Percentiles rank a stretch among this genome's conserved stretches.
Evolutionary conservation across 2,329 filamentous ascomycete genomes (phyloP).

Genomic region (Monosporascus sp.): DNA sequence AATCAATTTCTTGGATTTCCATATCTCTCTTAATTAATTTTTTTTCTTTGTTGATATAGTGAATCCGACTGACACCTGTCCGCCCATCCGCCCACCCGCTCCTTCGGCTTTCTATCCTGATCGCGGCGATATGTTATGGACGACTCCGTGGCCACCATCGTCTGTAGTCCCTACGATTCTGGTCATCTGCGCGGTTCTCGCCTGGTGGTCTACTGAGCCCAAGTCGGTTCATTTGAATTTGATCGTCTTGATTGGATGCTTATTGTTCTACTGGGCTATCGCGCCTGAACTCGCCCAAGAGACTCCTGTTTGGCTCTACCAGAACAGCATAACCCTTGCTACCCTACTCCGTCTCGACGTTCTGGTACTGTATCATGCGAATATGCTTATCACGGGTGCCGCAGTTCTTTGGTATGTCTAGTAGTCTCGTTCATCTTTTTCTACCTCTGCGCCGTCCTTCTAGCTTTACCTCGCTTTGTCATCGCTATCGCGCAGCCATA

Average conservation of each 20-base stretch:
- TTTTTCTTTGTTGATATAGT: constrained; percentile 16
- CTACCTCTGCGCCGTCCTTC: constrained; percentile 2
- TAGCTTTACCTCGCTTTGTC: background rate
- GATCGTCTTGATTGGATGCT: constrained; percentile 33
- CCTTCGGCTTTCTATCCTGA: constrained; percentile 18
- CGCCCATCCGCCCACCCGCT: constrained; percentile 1
- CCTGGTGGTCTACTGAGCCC: constrained; percentile 40
- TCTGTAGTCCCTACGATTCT: constrained; percentile 35
- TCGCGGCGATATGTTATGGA: constrained; percentile 44
- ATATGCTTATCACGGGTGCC: constrained; percentile 49
- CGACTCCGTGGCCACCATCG: constrained; percentile 36
- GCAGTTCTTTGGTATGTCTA: constrained; percentile 48
- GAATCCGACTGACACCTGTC: background rate
- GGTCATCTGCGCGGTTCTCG: constrained; percentile 35
- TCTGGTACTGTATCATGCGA: constrained; percentile 43
- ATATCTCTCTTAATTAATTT: background rate
- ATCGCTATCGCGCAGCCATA: too few relatives aligned
- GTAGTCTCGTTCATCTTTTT: constrained; percentile 2
- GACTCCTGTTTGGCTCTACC: constrained; percentile 29
- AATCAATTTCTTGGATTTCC: too few relatives aligned
- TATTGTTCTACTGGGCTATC: constrained; percentile 36
- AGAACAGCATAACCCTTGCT: constrained; percentile 27
- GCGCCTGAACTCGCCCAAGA: constrained; percentile 34
- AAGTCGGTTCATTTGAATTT: constrained; percentile 37
- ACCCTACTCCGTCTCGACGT: constrained; percentile 40